phyloP scores from a whole-genome alignment of 495 filamentous ascomycete species.

The Penicillium paxilli region DNA sequence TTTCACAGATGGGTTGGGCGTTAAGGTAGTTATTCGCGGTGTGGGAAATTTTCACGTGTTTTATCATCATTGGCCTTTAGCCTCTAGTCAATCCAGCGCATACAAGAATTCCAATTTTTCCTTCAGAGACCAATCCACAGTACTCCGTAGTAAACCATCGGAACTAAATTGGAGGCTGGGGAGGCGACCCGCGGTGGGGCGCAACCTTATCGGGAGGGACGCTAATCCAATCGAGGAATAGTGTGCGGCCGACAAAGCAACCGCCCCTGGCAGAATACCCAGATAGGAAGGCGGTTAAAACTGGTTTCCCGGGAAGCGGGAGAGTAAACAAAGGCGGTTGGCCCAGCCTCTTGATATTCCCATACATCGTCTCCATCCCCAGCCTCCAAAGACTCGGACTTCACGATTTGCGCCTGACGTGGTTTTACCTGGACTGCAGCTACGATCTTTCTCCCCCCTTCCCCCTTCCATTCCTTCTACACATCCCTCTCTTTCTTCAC shows the following conservation, averaged over 20 bases:
- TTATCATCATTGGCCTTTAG: neutral
- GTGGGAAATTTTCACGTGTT: neutral
- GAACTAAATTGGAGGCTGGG: slow-evolving; percentile 20
- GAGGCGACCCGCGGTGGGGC: slow-evolving; percentile 23
- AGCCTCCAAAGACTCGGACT: slow-evolving; percentile 34
- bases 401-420: slow-evolving; percentile 30
- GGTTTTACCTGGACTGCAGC: slow-evolving; percentile 28
- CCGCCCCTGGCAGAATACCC: slow-evolving; percentile 12
- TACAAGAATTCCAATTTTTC: too few species aligned
- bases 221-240: slow-evolving; percentile 21
- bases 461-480: slow-evolving; percentile 33
- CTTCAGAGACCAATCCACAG: neutral
- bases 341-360: slow-evolving; percentile 45
- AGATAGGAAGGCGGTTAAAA: slow-evolving; percentile 31
- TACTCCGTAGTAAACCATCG: neutral
- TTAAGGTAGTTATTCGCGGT: neutral
- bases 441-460: slow-evolving; percentile 32
- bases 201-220: slow-evolving; percentile 14
- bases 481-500: slow-evolving; percentile 27
- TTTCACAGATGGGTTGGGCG: neutral
- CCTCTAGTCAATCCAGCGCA: neutral
- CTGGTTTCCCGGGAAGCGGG: slow-evolving; percentile 39
- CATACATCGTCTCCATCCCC: slow-evolving; percentile 34
- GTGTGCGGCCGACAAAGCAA: neutral
- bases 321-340: slow-evolving; percentile 48